Evolutionary conservation across 164 flowering plant species (phyloP).

Genomic region (Magnolia officinalis): DNA sequence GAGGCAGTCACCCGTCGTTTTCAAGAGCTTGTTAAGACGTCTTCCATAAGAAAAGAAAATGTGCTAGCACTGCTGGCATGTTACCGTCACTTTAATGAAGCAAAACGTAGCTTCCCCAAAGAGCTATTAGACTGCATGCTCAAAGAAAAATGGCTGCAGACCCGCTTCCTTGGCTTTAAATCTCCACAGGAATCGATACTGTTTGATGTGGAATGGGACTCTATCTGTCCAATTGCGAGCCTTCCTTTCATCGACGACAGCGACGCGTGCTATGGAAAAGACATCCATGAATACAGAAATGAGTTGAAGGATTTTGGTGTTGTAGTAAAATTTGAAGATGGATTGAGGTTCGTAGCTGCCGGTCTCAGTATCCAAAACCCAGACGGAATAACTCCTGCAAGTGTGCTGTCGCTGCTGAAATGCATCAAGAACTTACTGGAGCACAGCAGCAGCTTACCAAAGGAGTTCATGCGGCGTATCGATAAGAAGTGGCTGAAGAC

Average conservation of each 20-base stretch:
- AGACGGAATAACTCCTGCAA: slow-evolving; percentile 4
- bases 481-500: slow-evolving; percentile 53
- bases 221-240: slow-evolving; percentile 13
- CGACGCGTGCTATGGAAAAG: slow-evolving; percentile 12
- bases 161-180: slow-evolving; percentile 37
- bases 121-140: slow-evolving; percentile 29
- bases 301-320: slow-evolving; percentile 26
- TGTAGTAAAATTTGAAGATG: slow-evolving; percentile 16
- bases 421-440: slow-evolving; percentile 9
- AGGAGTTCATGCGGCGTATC: slow-evolving; percentile 22
- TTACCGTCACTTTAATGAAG: slow-evolving; percentile 32
- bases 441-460: slow-evolving; percentile 12
- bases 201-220: slow-evolving; percentile 22
- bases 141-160: slow-evolving; percentile 51
- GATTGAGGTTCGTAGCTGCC: slow-evolving; percentile 17
- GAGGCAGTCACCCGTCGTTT: slow-evolving; percentile 34
- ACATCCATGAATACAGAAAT: slow-evolving; percentile 15
- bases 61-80: slow-evolving; percentile 38
- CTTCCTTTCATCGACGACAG: slow-evolving; percentile 26
- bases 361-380: slow-evolving; percentile 12
- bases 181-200: slow-evolving; percentile 47
- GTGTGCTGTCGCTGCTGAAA: slow-evolving; percentile 13
- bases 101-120: slow-evolving; percentile 16
- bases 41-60: slow-evolving; percentile 29
- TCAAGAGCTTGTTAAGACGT: slow-evolving; percentile 26